Percentiles rank a stretch among this genome's conserved stretches.
phyloP scores from a whole-genome alignment of 768 basidiomycete species.

The Calvatia gigantea region DNA sequence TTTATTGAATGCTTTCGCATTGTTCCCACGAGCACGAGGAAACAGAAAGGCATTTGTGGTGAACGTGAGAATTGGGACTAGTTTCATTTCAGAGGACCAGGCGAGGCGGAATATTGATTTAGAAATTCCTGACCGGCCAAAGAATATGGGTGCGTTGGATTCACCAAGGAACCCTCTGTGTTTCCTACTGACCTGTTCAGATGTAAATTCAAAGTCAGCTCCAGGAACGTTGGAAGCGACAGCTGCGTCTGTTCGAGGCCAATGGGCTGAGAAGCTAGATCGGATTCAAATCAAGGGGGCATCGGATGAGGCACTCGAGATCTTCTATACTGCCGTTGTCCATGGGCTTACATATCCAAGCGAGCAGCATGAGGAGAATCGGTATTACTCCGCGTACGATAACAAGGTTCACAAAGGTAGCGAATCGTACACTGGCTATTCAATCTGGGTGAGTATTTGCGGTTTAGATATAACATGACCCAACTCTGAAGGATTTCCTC shows the following conservation, averaged over 20 bases:
- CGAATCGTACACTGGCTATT: constrained; percentile 73
- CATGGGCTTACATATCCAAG: constrained; percentile 75
- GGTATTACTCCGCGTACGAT: constrained; percentile 77
- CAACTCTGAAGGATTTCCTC: neutral
- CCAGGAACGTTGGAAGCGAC: constrained; percentile 45
- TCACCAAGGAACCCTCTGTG: neutral
- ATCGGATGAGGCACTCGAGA: constrained; percentile 22
- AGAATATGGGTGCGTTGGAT: neutral
- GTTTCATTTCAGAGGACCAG: constrained; percentile 70
- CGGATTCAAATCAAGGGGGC: constrained; percentile 36
- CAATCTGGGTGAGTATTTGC: constrained; percentile 56
- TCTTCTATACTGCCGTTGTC: constrained; percentile 60
- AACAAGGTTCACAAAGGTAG: constrained; percentile 55
- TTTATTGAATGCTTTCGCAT: constrained; percentile 47
- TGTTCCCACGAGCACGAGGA: constrained; percentile 29
- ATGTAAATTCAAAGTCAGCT: neutral
- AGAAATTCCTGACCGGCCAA: constrained; percentile 22
- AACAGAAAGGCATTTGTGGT: constrained; percentile 25
- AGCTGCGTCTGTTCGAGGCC: constrained; percentile 38
- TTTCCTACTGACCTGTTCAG: neutral
- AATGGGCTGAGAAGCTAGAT: constrained; percentile 59
- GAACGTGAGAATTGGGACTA: constrained; percentile 64
- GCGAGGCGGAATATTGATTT: constrained; percentile 47
- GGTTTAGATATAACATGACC: neutral
- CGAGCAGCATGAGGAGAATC: constrained; percentile 61